These are phyloP conservation scores for Lepidium didymum DNA, from an alignment of 345 rosid genomes.

Conservation along the genomic window DNA sequence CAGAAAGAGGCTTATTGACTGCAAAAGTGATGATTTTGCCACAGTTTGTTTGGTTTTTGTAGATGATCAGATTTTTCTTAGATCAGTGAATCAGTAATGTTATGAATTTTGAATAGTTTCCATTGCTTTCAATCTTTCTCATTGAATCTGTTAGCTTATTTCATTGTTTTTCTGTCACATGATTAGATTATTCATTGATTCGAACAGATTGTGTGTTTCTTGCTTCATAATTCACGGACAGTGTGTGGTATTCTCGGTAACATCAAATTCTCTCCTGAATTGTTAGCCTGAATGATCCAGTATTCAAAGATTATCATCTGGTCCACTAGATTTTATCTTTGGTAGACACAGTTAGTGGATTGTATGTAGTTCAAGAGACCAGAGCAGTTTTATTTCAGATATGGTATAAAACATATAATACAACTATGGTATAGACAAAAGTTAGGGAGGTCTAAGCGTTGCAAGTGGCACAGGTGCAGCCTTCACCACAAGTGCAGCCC, in stretches of 20 bases:
- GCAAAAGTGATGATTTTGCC: background rate
- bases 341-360: too few relatives aligned
- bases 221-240: background rate
- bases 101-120: background rate
- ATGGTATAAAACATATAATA: too few relatives aligned
- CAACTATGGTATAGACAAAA: background rate
- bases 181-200: background rate
- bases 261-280: background rate
- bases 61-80: background rate
- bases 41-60: too few relatives aligned
- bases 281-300: background rate
- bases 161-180: background rate
- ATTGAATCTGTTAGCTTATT: background rate
- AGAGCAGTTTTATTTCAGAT: too few relatives aligned
- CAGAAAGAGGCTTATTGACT: too few relatives aligned
- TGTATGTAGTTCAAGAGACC: too few relatives aligned
- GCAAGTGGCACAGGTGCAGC: slow-evolving; percentile 18
- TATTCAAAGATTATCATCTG: too few relatives aligned
- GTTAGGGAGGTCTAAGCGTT: slow-evolving; percentile 4
- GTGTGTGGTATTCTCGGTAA: background rate
- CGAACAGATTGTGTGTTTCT: background rate
- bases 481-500: slow-evolving; percentile 24
- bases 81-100: background rate
- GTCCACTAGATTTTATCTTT: too few relatives aligned
- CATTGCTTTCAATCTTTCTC: background rate